Evolutionary conservation across 139 green algal genomes (phyloP).

Genomic region (Chlorella sp.): DNA sequence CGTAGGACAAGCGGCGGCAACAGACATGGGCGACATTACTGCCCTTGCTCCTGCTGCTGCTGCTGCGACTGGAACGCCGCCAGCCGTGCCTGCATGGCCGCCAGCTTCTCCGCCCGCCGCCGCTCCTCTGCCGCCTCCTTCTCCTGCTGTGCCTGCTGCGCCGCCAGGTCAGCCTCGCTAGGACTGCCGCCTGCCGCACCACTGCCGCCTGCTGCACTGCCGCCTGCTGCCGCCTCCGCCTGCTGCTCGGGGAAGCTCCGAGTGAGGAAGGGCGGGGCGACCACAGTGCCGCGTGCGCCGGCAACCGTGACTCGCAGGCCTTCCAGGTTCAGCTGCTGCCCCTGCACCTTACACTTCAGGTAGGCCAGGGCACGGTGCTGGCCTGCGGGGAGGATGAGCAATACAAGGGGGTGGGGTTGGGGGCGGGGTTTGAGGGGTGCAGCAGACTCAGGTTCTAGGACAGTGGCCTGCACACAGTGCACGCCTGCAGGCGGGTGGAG

Average conservation of each 20-base stretch:
- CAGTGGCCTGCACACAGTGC: too few species aligned
- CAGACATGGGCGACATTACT: too few species aligned
- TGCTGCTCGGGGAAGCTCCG: slow-evolving; percentile 14
- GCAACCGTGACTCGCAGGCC: slow-evolving; percentile 30
- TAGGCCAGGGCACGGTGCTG: slow-evolving; percentile 65
- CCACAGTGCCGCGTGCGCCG: slow-evolving; percentile 5
- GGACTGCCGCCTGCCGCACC: not conserved
- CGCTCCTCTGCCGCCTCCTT: slow-evolving; percentile 47
- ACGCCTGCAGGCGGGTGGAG: not conserved
- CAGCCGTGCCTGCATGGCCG: slow-evolving; percentile 65
- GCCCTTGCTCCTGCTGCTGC: slow-evolving; percentile 9
- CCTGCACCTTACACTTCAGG: slow-evolving; percentile 52
- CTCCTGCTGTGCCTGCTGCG: slow-evolving; percentile 25
- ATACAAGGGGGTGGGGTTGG: not conserved
- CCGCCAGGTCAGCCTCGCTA: not conserved
- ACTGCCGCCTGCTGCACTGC: not conserved
- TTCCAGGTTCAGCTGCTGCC: slow-evolving; percentile 47
- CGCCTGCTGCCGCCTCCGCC: not conserved
- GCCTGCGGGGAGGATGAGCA: slow-evolving; percentile 4
- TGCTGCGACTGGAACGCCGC: slow-evolving; percentile 64
- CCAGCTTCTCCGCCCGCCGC: slow-evolving; percentile 59
- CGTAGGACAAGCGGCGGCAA: too few species aligned
- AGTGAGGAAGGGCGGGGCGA: not conserved
- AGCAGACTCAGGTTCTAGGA: not conserved
- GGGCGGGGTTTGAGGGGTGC: not conserved